Conservation (phyloP, 2,329 filamentous ascomycete genomes). For the Keithomyces neogunnii region DNA sequence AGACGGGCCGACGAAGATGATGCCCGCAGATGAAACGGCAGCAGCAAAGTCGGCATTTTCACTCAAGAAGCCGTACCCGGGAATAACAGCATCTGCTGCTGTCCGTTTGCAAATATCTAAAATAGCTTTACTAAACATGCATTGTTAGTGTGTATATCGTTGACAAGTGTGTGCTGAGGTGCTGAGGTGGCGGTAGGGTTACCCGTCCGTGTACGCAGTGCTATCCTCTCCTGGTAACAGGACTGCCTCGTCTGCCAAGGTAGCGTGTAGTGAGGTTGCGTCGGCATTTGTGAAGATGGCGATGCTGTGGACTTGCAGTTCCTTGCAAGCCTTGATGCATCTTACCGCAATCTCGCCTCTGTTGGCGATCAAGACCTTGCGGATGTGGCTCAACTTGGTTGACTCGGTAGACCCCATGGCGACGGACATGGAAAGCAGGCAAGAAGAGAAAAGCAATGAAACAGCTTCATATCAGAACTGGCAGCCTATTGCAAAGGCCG, state of each 20-base stretch:
- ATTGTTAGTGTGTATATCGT: too few species aligned
- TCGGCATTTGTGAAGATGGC: slow-evolving; percentile 27
- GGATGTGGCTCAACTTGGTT: not conserved
- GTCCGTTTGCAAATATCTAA: slow-evolving; percentile 29
- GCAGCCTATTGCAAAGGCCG: not conserved
- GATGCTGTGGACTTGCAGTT: not conserved
- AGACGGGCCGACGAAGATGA: slow-evolving; percentile 49
- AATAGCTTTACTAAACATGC: slow-evolving; percentile 9
- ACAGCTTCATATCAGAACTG: not conserved
- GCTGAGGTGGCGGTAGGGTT: slow-evolving; percentile 3
- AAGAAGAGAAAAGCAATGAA: not conserved
- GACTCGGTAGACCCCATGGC: not conserved
- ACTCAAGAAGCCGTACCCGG: slow-evolving; percentile 6
- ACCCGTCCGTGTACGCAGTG: slow-evolving; percentile 23
- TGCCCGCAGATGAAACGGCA: slow-evolving; percentile 38
- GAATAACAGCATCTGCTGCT: slow-evolving; percentile 44
- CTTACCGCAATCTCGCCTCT: slow-evolving; percentile 22
- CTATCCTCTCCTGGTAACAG: slow-evolving; percentile 33
- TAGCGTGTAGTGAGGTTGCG: slow-evolving; percentile 31
- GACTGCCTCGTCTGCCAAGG: slow-evolving; percentile 42
- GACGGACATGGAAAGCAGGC: not conserved
- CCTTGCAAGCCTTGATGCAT: not conserved
- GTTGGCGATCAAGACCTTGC: slow-evolving; percentile 5
- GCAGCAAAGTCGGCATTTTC: slow-evolving; percentile 42
- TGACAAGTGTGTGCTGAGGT: not conserved